Percentiles rank a stretch among this genome's conserved stretches.
These are phyloP conservation scores for Elymus sibiricus DNA, from an alignment of 176 grass and related monocot genomes.

Conservation along the genomic window DNA sequence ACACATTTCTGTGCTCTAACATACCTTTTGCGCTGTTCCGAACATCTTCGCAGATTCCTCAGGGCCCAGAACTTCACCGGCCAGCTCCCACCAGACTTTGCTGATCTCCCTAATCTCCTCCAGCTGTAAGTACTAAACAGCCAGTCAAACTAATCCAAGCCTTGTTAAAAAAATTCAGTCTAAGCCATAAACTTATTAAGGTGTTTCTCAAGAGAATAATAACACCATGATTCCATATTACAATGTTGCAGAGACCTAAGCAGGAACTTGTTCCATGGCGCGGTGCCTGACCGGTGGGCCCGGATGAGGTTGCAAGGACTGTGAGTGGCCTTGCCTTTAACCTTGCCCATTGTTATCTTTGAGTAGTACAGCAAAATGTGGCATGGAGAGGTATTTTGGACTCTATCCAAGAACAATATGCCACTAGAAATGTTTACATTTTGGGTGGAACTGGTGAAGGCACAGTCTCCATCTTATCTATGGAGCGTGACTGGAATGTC, in stretches of 20 bases:
- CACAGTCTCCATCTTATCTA: slow-evolving; percentile 7
- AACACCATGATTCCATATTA: neutral
- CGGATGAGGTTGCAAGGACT: slow-evolving; percentile 62
- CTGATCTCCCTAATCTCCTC: slow-evolving; percentile 57
- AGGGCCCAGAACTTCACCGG: slow-evolving; percentile 56
- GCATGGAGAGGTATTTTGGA: neutral
- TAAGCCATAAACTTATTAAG: neutral
- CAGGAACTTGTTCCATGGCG: slow-evolving; percentile 63
- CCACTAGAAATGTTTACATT: neutral
- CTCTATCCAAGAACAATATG: neutral
- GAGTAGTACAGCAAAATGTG: slow-evolving; percentile 10
- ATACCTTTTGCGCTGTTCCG: neutral
- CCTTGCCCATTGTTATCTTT: neutral
- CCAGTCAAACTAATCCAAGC: neutral
- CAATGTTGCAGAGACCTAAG: slow-evolving; percentile 62
- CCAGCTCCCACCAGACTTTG: slow-evolving; percentile 65
- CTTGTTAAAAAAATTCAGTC: neutral
- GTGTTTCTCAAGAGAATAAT: slow-evolving; percentile 8
- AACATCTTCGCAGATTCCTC: slow-evolving; percentile 39
- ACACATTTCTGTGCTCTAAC: neutral
- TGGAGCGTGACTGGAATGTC: neutral
- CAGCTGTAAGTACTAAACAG: slow-evolving; percentile 56
- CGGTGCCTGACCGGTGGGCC: slow-evolving; percentile 59
- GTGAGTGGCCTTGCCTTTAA: slow-evolving; percentile 53
- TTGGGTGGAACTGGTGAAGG: slow-evolving; percentile 22